Conservation (phyloP, 371 early-diverging fungal species). For the Rhizomucor pusillus region DNA sequence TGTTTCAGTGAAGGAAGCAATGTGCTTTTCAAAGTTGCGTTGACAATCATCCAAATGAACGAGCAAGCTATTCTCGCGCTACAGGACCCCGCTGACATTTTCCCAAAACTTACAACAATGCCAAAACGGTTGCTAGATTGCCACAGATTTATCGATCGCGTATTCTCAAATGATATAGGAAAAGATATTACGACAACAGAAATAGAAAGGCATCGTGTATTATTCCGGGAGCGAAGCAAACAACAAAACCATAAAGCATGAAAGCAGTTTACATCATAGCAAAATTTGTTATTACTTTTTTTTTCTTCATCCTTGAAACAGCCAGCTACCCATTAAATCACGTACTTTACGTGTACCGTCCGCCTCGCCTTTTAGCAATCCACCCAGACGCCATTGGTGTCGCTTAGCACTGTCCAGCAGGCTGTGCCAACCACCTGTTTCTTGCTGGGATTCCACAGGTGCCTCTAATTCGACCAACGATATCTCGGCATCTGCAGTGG, state of each 20-base stretch:
- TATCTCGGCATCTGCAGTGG: conserved; percentile 4
- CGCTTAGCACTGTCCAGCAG: conserved; percentile 9
- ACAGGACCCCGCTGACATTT: conserved; percentile 65
- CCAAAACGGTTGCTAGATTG: conserved; percentile 69
- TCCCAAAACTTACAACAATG: conserved; percentile 61
- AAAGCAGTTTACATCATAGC: background rate
- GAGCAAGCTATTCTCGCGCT: conserved; percentile 59
- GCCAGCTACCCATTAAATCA: conserved; percentile 17
- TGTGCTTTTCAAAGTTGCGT: conserved; percentile 72
- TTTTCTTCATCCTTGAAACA: conserved; percentile 11
- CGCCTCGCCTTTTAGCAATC: conserved; percentile 5
- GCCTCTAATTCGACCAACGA: conserved; percentile 1
- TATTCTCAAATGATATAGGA: conserved; percentile 33
- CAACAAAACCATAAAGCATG: conserved; percentile 7
- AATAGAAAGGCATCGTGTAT: conserved; percentile 43
- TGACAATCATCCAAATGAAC: conserved; percentile 73
- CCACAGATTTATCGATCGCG: conserved; percentile 61
- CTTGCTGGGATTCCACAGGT: background rate
- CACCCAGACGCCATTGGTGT: conserved; percentile 13
- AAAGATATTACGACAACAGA: conserved; percentile 46
- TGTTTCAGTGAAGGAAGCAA: conserved; percentile 70
- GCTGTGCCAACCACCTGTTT: conserved; percentile 8
- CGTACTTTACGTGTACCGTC: conserved; percentile 16
- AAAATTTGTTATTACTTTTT: background rate
- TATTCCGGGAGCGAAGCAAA: conserved; percentile 35